Base-by-base conservation (phyloP, 805 yeast genomes). In the Suhomyces faveliae region DNA sequence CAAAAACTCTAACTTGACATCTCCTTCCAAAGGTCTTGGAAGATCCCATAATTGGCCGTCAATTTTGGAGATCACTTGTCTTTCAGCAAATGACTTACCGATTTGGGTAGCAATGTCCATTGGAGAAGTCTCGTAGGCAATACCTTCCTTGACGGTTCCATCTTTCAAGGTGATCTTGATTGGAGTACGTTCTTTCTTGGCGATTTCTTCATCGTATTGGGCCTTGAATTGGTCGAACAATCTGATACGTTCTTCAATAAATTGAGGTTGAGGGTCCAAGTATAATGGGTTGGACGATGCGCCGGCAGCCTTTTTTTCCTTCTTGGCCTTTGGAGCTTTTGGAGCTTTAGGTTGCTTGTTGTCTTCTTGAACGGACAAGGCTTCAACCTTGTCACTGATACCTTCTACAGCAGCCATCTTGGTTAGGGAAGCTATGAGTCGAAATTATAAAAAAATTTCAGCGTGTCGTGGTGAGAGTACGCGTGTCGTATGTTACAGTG, bases 51-150 rank as follows among this genome's bases (percentile, higher is more conserved):
- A 59, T 60, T 80, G 76, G 49, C 96, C 96, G 64, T 94, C 79
- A 47, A 92, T 95, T 69, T 89, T 90, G 50, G 98, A 80, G 58
- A 94, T 90, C 55, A 94, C 89, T 59, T 88, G 87, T 72, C 89
- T 85, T 56, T 94, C 98, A 42, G 84, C 76, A 64, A 92, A 86
- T 8, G 96, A 85, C 70, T 88, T 87, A 56, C 96, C 89, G 59
- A 92, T 90, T 48, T 68, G 83, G 58, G 76, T 78, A 44, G 98
- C 97, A 55, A 92, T 87, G 45, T 83, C 85, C 69, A 88, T 68
- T 40, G 99, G 99, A 22, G 90, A 74, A 43, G 98, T 90, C 68
- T 91, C 97, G 84, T 85, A 94, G 4, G 96, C 74, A 22, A 79
- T 79, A 52, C 89, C 99, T 57, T 79, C 85, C 66, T 86, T 84